phyloP scores from a whole-genome alignment of 768 basidiomycete species.

The Nidularia sp. region DNA sequence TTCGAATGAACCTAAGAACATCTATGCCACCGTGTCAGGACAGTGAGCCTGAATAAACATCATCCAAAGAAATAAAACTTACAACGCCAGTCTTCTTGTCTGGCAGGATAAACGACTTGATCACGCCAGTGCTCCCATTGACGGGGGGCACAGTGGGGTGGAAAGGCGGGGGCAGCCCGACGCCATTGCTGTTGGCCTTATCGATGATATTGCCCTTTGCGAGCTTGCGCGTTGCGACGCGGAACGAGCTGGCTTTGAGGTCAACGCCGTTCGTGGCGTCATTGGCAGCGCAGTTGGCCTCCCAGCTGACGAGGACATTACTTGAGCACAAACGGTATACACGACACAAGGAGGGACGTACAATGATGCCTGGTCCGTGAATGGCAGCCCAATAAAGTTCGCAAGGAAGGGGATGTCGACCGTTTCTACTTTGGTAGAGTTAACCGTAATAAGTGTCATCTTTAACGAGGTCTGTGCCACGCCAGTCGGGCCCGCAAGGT shows the following conservation, averaged over 20 bases:
- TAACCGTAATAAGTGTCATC: conserved; percentile 40
- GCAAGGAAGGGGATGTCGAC: conserved; percentile 53
- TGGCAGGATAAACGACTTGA: conserved; percentile 53
- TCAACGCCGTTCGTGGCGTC: conserved; percentile 48
- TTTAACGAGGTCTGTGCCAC: conserved; percentile 42
- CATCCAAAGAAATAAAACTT: conserved; percentile 13
- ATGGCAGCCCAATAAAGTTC: conserved; percentile 36
- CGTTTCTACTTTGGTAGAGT: conserved; percentile 42
- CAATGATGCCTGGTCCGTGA: conserved; percentile 51
- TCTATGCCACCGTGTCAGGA: conserved; percentile 23
- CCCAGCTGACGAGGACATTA: conserved; percentile 38
- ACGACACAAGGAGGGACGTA: conserved; percentile 20
- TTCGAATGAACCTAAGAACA: conserved; percentile 59
- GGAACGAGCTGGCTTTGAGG: conserved; percentile 14
- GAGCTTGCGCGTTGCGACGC: conserved; percentile 13
- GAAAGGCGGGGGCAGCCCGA: conserved; percentile 44
- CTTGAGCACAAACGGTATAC: too few species aligned
- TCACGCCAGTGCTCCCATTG: conserved; percentile 44
- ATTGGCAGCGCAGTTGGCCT: conserved; percentile 51
- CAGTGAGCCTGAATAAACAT: neutral
- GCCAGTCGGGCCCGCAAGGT: conserved; percentile 49
- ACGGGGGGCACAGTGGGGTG: conserved; percentile 40
- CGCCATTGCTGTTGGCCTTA: conserved; percentile 30
- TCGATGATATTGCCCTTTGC: conserved; percentile 39
- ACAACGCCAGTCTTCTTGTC: conserved; percentile 59